Percentiles rank a stretch among this genome's conserved stretches.
Conservation (phyloP, 139 green algal genomes). For the Closterium sp. region DNA sequence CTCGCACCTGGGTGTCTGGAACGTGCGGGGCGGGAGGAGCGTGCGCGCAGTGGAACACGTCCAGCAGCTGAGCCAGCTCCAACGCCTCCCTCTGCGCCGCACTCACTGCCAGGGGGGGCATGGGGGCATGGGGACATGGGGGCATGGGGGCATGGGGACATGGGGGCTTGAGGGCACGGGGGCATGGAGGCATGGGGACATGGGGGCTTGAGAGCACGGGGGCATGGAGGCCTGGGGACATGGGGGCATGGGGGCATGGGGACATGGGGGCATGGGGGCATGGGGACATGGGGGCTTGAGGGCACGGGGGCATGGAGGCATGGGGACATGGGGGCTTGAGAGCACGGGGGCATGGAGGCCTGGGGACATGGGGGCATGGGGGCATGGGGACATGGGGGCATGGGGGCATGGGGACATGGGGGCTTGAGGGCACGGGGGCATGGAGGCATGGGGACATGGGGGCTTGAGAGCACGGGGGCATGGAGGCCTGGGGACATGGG, state of each 20-base stretch:
- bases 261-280: not conserved
- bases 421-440: not conserved
- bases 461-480: not conserved
- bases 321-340: not conserved
- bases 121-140: not conserved
- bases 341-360: not conserved
- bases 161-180: not conserved
- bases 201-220: too few species aligned
- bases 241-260: not conserved
- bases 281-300: not conserved
- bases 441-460: not conserved
- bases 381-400: too few species aligned
- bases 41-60: not conserved
- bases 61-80: conserved; percentile 35
- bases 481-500: not conserved
- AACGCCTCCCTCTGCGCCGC: not conserved
- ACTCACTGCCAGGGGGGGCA: not conserved
- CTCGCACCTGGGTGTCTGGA: too few species aligned
- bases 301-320: not conserved
- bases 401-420: too few species aligned
- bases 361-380: not conserved
- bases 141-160: not conserved
- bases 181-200: too few species aligned
- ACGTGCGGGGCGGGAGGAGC: too few species aligned
- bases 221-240: not conserved